Conservation (phyloP, 106 monocot genomes). For the Allium fistulosum region DNA sequence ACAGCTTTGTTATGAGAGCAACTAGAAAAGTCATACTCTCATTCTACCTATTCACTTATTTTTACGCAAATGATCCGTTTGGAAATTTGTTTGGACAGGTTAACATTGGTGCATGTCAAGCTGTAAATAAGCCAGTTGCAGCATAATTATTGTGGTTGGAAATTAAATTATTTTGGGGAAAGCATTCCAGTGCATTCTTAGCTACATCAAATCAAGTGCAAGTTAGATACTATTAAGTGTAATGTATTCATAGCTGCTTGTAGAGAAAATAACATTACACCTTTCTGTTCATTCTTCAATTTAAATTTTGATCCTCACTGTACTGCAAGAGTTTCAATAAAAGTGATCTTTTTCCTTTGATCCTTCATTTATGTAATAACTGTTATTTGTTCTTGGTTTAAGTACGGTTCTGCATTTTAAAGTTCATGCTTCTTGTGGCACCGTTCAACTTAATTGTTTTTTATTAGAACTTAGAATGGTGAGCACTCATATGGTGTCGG, state of each 20-base stretch:
- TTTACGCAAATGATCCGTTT: background rate
- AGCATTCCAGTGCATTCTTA: slow-evolving; percentile 13
- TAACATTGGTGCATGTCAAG: slow-evolving; percentile 33
- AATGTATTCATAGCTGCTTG: background rate
- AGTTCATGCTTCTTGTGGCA: too few relatives aligned
- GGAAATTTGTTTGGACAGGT: slow-evolving; percentile 43
- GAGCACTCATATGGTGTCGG: too few relatives aligned
- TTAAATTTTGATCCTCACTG: slow-evolving; percentile 9
- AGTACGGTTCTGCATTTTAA: too few relatives aligned
- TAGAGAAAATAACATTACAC: background rate
- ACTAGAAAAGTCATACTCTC: background rate
- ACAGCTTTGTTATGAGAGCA: too few relatives aligned
- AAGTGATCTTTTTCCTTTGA: too few relatives aligned
- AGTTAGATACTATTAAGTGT: background rate
- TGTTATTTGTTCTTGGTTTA: too few relatives aligned
- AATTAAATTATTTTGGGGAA: slow-evolving; percentile 1
- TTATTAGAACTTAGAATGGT: too few relatives aligned
- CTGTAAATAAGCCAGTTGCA: slow-evolving; percentile 66
- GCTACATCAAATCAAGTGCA: background rate
- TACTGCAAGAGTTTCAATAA: too few relatives aligned
- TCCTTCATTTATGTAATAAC: too few relatives aligned
- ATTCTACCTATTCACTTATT: background rate
- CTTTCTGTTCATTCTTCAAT: background rate
- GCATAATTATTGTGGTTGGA: slow-evolving; percentile 15
- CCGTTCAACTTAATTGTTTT: too few relatives aligned